Base-by-base conservation (phyloP, 2,329 filamentous ascomycete species). In the Hortaea sp. region DNA sequence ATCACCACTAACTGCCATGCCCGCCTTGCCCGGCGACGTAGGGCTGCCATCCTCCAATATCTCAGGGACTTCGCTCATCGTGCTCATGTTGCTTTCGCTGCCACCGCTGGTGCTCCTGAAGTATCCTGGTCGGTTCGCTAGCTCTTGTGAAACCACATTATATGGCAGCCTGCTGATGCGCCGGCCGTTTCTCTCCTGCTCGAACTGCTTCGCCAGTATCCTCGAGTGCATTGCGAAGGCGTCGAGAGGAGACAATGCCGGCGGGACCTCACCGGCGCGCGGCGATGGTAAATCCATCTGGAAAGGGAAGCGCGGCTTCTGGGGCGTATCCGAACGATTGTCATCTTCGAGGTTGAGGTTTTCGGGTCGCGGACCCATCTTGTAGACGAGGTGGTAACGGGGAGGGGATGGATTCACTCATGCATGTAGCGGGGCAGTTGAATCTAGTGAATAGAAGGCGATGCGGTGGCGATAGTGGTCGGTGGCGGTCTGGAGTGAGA, bases 141-240 rank as follows among this genome's bases (percentile, higher is more conserved):
- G 73, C 44, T 90, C 88, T 57, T 88, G 88, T 49, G 85, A 84
- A 34, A 88, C 84, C 13, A 86, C 87, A 49, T 89, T 72, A 5
- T 88, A 88, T 3, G 89, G 87, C 39, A 97, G 70, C 38, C 90
- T 79, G 68, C 89, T 95, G 68, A 95, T 78, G 48, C 89, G 79
- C 53, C 82, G 80, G 42, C 86, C 88, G 51, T 78, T 77, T 60
- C 78, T 81, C 59, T 79, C 77, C 53, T 92, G 83, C 64, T 95
- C 84, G 50, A 98, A 79, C 66, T 94, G 85, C 67, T 81, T 85
- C 35, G 88, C 88, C 43, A 98, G 77, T 57, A 94, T 71, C 48
- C 90, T 83, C 57, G 89, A 94, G 63, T 97, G 90, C 51, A 90
- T 76, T 20, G 90, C 90, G 63, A 98, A 94, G 41, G 90, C 90